Conservation (phyloP, 164 flowering plant species). For the Hamamelis virginiana region DNA sequence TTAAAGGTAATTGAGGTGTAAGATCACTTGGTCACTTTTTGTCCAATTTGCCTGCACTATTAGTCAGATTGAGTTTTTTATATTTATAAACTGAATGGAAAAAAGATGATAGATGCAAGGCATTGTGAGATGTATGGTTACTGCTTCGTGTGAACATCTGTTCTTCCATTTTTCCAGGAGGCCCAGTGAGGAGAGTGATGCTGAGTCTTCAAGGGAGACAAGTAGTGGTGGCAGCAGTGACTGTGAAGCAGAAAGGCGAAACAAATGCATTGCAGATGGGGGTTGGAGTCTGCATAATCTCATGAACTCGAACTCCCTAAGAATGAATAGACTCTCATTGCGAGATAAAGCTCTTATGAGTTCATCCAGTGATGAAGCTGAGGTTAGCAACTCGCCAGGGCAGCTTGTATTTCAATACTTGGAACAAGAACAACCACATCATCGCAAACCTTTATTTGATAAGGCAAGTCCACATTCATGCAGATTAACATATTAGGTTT, state of each 20-base stretch:
- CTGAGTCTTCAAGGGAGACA: constrained; percentile 46
- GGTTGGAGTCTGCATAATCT: constrained; percentile 22
- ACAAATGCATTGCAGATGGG: constrained; percentile 20
- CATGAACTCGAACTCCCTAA: constrained; percentile 19
- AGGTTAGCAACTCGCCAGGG: constrained; percentile 36
- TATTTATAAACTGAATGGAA: not conserved
- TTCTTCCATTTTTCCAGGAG: constrained; percentile 30
- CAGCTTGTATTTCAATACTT: constrained; percentile 49
- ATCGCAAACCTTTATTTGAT: constrained; percentile 59
- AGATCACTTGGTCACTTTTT: no score
- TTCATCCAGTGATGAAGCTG: constrained; percentile 45
- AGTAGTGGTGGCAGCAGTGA: constrained; percentile 53
- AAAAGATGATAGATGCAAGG: not conserved
- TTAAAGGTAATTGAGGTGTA: no score
- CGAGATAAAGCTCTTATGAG: constrained; percentile 34
- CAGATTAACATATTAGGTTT: constrained; percentile 1
- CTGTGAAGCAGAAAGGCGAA: constrained; percentile 33
- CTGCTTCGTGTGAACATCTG: not conserved
- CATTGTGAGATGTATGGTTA: not conserved
- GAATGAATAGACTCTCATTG: constrained; percentile 34
- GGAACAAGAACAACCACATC: constrained; percentile 55
- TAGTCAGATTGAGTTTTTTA: no score
- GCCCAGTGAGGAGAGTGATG: constrained; percentile 57
- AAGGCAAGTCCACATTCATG: constrained; percentile 43
- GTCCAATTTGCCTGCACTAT: no score